phyloP scores from a whole-genome alignment of 2,329 filamentous ascomycete genomes.

The Thielaviopsis cerberus region DNA sequence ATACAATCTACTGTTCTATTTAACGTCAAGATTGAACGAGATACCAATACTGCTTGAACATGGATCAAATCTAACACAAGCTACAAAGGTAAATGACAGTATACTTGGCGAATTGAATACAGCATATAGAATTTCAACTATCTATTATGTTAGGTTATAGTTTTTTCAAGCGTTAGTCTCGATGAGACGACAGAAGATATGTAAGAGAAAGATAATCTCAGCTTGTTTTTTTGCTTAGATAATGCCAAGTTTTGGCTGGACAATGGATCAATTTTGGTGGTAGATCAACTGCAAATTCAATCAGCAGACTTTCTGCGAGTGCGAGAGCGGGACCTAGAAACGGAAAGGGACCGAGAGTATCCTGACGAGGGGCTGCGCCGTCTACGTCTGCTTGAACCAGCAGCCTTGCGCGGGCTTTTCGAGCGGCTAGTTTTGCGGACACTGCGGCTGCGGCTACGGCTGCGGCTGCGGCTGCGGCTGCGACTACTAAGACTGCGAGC shows the following conservation, averaged over 20 bases:
- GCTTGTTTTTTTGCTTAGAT: not conserved
- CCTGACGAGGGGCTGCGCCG: conserved; percentile 10
- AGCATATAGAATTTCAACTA: not conserved
- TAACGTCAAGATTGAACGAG: too few species aligned
- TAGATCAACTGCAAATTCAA: conserved; percentile 20
- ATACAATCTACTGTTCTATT: too few species aligned
- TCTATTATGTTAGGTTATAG: not conserved
- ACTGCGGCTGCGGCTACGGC: not conserved
- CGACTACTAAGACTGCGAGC: not conserved
- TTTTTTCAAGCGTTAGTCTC: conserved; percentile 3
- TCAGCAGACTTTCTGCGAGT: conserved; percentile 36
- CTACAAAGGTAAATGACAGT: not conserved
- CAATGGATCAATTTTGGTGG: not conserved
- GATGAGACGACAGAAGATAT: not conserved
- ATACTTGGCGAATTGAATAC: not conserved
- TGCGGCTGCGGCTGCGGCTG: conserved; percentile 13
- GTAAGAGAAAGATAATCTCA: conserved; percentile 1
- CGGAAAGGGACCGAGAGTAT: conserved; percentile 6
- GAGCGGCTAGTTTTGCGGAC: conserved; percentile 1
- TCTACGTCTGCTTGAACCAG: conserved; percentile 4
- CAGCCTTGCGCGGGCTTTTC: conserved; percentile 3
- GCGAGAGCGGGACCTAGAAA: conserved; percentile 8
- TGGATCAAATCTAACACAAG: not conserved
- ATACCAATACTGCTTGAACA: too few species aligned
- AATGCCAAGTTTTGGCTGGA: not conserved